Conservation (phyloP, 1,284 basidiomycete species). For the Chondrostereum purpureum region DNA sequence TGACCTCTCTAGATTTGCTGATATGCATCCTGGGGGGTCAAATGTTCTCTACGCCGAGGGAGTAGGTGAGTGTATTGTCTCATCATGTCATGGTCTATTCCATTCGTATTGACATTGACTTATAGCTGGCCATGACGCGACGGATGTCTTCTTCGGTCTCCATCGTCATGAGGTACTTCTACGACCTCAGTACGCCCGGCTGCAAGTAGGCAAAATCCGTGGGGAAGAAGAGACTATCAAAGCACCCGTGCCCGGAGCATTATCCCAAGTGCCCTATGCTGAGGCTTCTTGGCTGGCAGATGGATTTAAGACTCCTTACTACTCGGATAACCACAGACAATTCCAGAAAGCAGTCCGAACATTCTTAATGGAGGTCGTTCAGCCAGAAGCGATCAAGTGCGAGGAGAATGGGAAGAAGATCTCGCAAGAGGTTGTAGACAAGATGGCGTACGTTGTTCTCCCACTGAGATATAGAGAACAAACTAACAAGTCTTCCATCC, state of each 20-base stretch:
- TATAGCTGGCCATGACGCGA: conserved; percentile 78
- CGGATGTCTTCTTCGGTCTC: conserved; percentile 79
- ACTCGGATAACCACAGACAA: conserved; percentile 50
- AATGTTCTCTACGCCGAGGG: conserved; percentile 68
- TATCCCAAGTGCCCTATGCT: conserved; percentile 74
- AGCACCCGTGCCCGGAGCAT: conserved; percentile 46
- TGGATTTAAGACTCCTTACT: conserved; percentile 65
- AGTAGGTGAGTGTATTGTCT: conserved; percentile 50
- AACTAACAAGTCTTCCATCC: background rate
- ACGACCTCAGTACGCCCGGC: conserved; percentile 66
- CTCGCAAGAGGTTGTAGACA: conserved; percentile 57
- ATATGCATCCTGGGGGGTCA: conserved; percentile 77
- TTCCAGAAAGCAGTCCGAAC: conserved; percentile 42
- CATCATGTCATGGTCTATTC: conserved; percentile 26
- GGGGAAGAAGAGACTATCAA: conserved; percentile 58
- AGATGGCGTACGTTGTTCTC: conserved; percentile 54
- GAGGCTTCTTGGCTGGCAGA: conserved; percentile 76
- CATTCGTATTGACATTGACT: conserved; percentile 18
- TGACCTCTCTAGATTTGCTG: conserved; percentile 71
- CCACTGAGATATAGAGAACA: background rate
- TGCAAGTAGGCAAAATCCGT: conserved; percentile 65
- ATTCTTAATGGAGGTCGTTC: conserved; percentile 44
- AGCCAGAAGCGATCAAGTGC: conserved; percentile 42
- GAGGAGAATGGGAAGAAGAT: conserved; percentile 76
- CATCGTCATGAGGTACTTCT: conserved; percentile 76